Conservation (phyloP, 1,284 basidiomycete species). For the Coniophora puteana region DNA sequence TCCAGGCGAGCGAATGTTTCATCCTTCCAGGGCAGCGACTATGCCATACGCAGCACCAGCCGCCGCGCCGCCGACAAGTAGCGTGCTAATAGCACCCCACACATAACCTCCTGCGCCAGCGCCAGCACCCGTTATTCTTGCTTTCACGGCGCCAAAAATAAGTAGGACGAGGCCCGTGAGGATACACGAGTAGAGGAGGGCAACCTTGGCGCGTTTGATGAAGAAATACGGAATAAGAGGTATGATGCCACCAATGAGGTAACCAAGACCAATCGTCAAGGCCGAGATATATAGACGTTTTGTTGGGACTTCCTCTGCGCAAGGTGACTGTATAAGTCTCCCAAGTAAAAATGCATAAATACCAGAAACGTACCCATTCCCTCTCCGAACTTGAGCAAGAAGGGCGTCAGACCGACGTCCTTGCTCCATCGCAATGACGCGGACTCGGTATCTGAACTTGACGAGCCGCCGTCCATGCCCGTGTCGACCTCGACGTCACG, state of each 20-base stretch:
- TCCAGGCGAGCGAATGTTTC: no score
- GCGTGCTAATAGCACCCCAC: conserved; percentile 88
- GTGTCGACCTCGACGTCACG: conserved; percentile 58
- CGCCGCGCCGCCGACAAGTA: conserved; percentile 87
- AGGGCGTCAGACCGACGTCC: conserved; percentile 82
- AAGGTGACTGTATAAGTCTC: neutral
- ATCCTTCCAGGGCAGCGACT: conserved; percentile 69
- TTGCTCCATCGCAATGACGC: conserved; percentile 58
- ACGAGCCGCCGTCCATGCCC: conserved; percentile 18
- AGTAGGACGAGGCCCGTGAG: conserved; percentile 84
- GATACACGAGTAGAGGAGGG: conserved; percentile 70
- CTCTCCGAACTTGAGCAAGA: conserved; percentile 91
- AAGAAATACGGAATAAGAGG: conserved; percentile 93
- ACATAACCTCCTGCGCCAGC: conserved; percentile 52
- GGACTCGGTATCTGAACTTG: conserved; percentile 43
- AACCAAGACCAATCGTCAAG: conserved; percentile 87
- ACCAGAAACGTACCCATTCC: conserved; percentile 62
- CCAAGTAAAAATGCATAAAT: neutral
- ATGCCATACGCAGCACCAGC: conserved; percentile 88
- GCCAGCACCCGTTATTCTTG: conserved; percentile 83
- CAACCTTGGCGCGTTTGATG: conserved; percentile 60
- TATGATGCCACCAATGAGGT: conserved; percentile 84
- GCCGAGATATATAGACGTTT: conserved; percentile 77
- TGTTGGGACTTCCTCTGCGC: conserved; percentile 76
- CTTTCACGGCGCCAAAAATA: conserved; percentile 87